Conservation (phyloP, 78 protist species). For the Creolimax fragrantissima region DNA sequence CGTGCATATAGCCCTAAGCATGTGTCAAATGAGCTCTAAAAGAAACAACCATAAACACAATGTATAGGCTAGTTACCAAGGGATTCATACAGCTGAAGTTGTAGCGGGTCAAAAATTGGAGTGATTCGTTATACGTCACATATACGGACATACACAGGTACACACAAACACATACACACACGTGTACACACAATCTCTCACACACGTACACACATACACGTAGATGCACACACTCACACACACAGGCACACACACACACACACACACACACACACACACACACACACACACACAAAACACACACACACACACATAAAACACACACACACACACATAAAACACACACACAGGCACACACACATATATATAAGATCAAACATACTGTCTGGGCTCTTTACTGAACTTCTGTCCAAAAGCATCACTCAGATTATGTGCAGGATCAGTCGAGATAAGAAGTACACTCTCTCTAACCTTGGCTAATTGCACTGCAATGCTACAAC, state of each 20-base stretch:
- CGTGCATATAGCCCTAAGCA: not conserved
- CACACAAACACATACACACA: not conserved
- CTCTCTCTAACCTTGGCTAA: conserved; percentile 21
- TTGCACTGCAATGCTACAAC: conserved; percentile 28
- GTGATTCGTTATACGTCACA: not conserved
- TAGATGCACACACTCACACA: not conserved
- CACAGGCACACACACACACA: not conserved
- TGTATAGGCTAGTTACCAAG: too few relatives aligned
- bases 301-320: not conserved
- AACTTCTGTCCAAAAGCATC: conserved; percentile 91
- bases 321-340: not conserved
- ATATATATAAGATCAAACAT: not conserved
- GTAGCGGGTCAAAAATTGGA: too few relatives aligned
- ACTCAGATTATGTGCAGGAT: conserved; percentile 94
- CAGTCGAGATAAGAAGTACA: conserved; percentile 91
- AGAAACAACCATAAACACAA: too few relatives aligned
- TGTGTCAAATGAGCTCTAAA: too few relatives aligned
- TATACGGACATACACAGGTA: not conserved
- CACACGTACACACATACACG: not conserved
- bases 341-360: not conserved
- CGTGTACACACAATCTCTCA: not conserved
- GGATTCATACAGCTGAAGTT: too few relatives aligned
- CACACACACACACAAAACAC: not conserved
- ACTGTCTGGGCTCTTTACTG: conserved; percentile 55
- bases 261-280: not conserved